These are phyloP conservation scores for Pistacia vera DNA, from an alignment of 345 rosid genomes.

Conservation along the genomic window DNA sequence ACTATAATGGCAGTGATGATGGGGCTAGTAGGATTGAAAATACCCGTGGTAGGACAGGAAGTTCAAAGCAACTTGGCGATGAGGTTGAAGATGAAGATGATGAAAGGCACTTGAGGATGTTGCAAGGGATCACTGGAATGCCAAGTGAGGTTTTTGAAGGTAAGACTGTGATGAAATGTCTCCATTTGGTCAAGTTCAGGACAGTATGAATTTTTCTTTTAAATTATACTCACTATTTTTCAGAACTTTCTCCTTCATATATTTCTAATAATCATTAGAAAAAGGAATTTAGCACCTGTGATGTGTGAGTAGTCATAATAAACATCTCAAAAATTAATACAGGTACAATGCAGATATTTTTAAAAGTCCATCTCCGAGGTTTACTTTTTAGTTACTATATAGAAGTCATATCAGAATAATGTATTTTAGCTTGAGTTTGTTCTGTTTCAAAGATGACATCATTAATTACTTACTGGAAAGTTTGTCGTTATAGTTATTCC, in stretches of 20 bases:
- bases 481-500: not conserved
- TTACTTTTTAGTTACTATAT: not conserved
- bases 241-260: not conserved
- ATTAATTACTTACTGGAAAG: not conserved
- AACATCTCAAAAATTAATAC: not conserved
- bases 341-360: not conserved
- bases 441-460: not conserved
- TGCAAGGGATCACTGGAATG: constrained; percentile 83
- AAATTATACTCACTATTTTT: not conserved
- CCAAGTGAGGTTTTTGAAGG: constrained; percentile 80
- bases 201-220: not conserved
- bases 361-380: not conserved
- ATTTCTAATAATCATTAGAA: not conserved
- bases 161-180: constrained; percentile 19
- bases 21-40: constrained; percentile 3
- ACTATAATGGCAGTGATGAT: constrained; percentile 21
- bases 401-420: not conserved
- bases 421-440: not conserved
- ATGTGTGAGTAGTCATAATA: not conserved
- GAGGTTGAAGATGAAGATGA: constrained; percentile 53
- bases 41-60: not conserved
- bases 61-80: constrained; percentile 17
- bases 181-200: constrained; percentile 6
- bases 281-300: not conserved
- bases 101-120: constrained; percentile 73